Conservation (phyloP, 495 filamentous ascomycete species). For the Penicillium paradoxum region DNA sequence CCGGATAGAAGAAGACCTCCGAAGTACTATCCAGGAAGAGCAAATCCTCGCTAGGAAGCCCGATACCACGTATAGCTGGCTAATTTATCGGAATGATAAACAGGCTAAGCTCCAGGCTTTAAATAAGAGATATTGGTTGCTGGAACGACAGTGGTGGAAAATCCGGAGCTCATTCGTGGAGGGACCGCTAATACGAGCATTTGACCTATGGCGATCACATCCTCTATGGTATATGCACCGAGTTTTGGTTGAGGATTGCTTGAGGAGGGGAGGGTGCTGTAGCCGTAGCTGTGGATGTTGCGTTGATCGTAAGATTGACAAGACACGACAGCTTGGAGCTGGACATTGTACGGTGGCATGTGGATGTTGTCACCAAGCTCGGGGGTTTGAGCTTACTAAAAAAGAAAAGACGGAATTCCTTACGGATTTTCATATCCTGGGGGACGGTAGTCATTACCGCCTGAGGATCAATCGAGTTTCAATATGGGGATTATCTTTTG, state of each 20-base stretch:
- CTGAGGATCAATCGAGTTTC: neutral
- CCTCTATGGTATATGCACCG: slow-evolving; percentile 8
- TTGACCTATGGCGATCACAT: slow-evolving; percentile 7
- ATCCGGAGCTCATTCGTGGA: neutral
- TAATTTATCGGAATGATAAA: neutral
- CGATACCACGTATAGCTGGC: neutral
- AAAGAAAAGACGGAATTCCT: neutral
- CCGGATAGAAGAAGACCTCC: neutral
- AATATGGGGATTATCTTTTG: neutral
- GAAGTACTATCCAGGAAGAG: neutral
- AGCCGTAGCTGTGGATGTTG: neutral
- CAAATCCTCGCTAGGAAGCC: neutral
- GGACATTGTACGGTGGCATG: slow-evolving; percentile 7
- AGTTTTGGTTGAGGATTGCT: slow-evolving; percentile 2
- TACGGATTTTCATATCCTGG: too few species aligned
- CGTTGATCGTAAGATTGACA: neutral
- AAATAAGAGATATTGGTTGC: neutral
- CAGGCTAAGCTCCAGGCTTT: neutral
- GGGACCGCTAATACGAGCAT: neutral
- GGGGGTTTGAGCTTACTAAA: neutral
- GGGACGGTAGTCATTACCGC: too few species aligned
- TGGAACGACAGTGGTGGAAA: neutral
- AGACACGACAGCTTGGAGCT: neutral
- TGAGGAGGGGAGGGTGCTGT: slow-evolving; percentile 1
- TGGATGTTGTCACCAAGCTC: slow-evolving; percentile 3